Evolutionary conservation across 23 red algal genomes (phyloP).

Genomic region (Gracilaria gracilis): DNA sequence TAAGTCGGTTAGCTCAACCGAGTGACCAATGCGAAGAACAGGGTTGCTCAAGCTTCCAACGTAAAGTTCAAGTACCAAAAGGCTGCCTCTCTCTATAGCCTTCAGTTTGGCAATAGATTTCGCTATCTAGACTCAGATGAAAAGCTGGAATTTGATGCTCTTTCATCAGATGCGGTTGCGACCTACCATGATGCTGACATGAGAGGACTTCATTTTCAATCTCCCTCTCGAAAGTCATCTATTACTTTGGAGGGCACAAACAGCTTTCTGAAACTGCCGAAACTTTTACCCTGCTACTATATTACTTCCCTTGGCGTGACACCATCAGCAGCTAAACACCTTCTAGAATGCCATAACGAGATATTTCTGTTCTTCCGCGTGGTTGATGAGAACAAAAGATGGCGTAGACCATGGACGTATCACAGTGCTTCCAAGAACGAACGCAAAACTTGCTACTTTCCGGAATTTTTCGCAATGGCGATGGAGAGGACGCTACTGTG

Average conservation of each 20-base stretch:
- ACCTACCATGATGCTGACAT: neutral
- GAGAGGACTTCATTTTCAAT: neutral
- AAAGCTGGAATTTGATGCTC: neutral
- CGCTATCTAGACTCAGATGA: neutral
- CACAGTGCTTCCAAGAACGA: neutral
- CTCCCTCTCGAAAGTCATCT: neutral
- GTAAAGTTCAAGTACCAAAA: neutral
- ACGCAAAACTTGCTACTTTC: neutral
- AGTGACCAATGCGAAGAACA: neutral
- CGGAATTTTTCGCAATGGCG: neutral
- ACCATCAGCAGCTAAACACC: neutral
- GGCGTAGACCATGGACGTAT: neutral
- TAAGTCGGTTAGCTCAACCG: neutral
- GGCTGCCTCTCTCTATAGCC: neutral
- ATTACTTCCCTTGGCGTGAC: neutral
- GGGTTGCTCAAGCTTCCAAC: neutral
- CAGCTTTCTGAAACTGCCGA: neutral
- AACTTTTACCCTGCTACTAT: neutral
- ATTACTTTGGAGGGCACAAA: neutral
- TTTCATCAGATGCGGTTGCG: neutral
- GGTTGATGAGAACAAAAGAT: neutral
- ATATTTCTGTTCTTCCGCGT: neutral
- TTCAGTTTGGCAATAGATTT: neutral
- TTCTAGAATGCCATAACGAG: neutral
- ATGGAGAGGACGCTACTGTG: neutral